Percentiles rank a stretch among this genome's conserved stretches.
Conservation (phyloP, 2,329 filamentous ascomycete species). For the Apiospora saccharicola region DNA sequence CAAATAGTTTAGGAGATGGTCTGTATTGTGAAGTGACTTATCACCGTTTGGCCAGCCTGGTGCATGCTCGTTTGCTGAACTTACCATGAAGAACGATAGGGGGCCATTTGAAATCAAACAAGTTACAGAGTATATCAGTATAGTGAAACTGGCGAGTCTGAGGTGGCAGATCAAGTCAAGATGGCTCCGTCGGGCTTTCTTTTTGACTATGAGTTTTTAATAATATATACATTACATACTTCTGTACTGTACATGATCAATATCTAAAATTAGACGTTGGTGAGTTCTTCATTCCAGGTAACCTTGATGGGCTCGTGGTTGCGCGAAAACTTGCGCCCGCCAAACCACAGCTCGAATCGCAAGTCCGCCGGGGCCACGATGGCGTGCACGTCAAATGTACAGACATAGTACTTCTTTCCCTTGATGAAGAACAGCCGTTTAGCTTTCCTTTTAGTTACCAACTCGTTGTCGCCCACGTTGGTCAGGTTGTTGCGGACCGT, state of each 20-base stretch:
- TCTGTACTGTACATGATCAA: too few species aligned
- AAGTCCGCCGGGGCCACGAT: constrained; percentile 64
- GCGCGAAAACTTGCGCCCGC: constrained; percentile 47
- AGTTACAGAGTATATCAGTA: not conserved
- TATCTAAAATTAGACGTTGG: constrained; percentile 23
- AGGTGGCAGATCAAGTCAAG: too few species aligned
- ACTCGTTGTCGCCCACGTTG: constrained; percentile 47
- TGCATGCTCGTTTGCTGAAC: not conserved
- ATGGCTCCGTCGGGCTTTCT: too few species aligned
- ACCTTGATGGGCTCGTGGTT: constrained; percentile 49
- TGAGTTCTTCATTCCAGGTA: constrained; percentile 44
- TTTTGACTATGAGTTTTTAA: too few species aligned
- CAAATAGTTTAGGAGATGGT: too few species aligned
- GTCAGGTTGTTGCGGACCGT: constrained; percentile 50
- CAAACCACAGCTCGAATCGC: constrained; percentile 53
- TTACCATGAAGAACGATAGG: too few species aligned
- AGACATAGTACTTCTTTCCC: constrained; percentile 48
- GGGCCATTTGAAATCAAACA: too few species aligned
- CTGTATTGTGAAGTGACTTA: too few species aligned
- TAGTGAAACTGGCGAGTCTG: too few species aligned
- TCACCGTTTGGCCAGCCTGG: not conserved
- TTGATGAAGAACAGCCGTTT: constrained; percentile 41
- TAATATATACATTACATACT: not conserved
- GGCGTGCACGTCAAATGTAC: constrained; percentile 59
- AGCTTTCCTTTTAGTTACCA: constrained; percentile 47